Evolutionary conservation across 1,284 basidiomycete genomes (phyloP), one percentile per base, ranked within the genome.

Genomic region (Apiotrichum montevideense): DNA sequence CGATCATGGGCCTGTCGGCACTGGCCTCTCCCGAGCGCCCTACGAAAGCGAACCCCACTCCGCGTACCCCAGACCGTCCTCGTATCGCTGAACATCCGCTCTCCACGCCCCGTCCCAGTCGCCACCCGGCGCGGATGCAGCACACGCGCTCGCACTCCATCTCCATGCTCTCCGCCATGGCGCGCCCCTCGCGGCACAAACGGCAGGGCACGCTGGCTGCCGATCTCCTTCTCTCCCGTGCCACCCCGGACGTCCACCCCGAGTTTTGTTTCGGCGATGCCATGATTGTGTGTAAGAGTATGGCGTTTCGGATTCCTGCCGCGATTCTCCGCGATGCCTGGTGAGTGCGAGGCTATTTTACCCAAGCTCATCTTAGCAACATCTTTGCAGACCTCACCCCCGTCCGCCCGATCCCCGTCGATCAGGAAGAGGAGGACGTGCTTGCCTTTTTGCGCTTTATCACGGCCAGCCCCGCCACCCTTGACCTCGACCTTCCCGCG

Each of bases 371-470:
- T n/a, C 10, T 8, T 14, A 42, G 41, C 41, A 11, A 15, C 11
- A 6, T 42, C 11, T 42, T 42, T 14, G 41, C 9, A 6, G 32
- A 46, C 29, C 5, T 34, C 43, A 45, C 7, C 43, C 21, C 32
- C 11, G 21, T 32, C 10, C 11, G 7, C 32, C 29, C 29, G 11
- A 46, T 46, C 46, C 46, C 14, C 33, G 46, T 47, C 33, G 46
- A 47, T 11, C 14, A 35, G 46, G 33, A n/a, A 34, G 14, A 33
- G 15, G 33, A 40, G 11, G 48, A 48, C 49, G 29, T 50, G 13
- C 40, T n/a, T 40, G 49, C 49, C 39, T 50, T 50, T 14, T 32
- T 50, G 13, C 49, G 49, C 39, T 50, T 50, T 40, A 14, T 50
- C 39, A 42, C 39, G 6, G 34, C 49, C 34, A 11, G 33, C 29